Percentiles rank a stretch among this genome's conserved stretches.
These are phyloP conservation scores for Paspalum vaginatum DNA, from an alignment of 176 grass and related monocot genomes.

Conservation along the genomic window DNA sequence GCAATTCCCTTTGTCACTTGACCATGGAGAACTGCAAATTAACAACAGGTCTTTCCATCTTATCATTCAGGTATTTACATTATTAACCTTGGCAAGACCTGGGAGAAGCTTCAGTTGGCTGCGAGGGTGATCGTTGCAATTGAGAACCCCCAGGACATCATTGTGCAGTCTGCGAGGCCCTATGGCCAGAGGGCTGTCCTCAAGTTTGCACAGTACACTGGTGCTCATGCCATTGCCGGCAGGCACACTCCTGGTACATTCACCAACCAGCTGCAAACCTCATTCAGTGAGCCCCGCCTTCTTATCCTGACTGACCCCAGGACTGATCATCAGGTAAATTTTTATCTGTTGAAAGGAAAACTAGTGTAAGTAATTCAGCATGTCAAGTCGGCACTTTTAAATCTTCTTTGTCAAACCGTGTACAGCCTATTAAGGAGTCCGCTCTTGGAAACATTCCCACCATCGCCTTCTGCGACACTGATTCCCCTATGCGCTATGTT, in stretches of 20 bases:
- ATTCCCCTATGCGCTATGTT: slow-evolving; percentile 93
- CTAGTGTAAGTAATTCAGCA: neutral
- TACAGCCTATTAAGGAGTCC: slow-evolving; percentile 89
- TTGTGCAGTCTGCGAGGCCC: slow-evolving; percentile 89
- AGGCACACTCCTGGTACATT: slow-evolving; percentile 98
- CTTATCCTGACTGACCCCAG: slow-evolving; percentile 94
- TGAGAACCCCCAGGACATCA: slow-evolving; percentile 89
- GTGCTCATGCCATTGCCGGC: slow-evolving; percentile 81
- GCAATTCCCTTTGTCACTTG: neutral
- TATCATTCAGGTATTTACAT: slow-evolving; percentile 69
- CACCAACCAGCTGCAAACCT: slow-evolving; percentile 89
- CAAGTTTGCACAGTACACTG: slow-evolving; percentile 94
- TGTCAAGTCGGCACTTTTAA: neutral
- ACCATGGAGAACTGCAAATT: slow-evolving; percentile 1
- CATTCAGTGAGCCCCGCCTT: slow-evolving; percentile 88
- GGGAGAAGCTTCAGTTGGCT: slow-evolving; percentile 85
- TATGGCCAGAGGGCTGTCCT: slow-evolving; percentile 88
- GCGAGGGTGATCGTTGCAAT: slow-evolving; percentile 83
- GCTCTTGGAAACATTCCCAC: slow-evolving; percentile 92
- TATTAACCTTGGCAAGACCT: slow-evolving; percentile 85
- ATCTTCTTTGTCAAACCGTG: slow-evolving; percentile 21
- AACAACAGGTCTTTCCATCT: neutral
- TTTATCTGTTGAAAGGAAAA: neutral
- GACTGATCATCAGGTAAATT: slow-evolving; percentile 81
- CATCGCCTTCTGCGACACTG: slow-evolving; percentile 93